Percentiles rank a stretch among this genome's conserved stretches.
These are phyloP conservation scores for Phaseolus coccineus DNA, from an alignment of 331 rosid genomes.

Conservation along the genomic window DNA sequence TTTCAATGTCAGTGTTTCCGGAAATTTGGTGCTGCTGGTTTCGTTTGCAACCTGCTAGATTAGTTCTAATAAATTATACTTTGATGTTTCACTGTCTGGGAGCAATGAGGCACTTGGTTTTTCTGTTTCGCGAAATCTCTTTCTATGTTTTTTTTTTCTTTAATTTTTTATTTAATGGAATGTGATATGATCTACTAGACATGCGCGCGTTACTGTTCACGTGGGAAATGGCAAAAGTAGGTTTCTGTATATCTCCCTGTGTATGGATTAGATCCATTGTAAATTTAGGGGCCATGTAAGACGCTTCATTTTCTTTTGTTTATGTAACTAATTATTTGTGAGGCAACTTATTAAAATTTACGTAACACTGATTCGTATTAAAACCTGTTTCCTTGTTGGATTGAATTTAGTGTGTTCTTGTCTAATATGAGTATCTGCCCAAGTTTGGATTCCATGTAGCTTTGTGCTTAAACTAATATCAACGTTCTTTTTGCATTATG, in stretches of 20 bases:
- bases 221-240: not conserved
- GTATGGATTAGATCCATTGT: not conserved
- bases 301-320: not conserved
- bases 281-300: not conserved
- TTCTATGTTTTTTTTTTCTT: not conserved
- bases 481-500: not conserved
- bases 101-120: slow-evolving; percentile 1
- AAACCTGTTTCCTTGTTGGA: slow-evolving; percentile 2
- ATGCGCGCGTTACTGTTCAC: not conserved
- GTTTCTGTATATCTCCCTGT: not conserved
- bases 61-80: not conserved
- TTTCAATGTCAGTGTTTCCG: not conserved
- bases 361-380: not conserved
- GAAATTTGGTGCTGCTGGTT: not conserved
- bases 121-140: not conserved
- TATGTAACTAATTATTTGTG: not conserved
- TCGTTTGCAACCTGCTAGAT: not conserved
- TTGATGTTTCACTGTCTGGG: slow-evolving; percentile 27
- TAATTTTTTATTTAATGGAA: slow-evolving; percentile 3
- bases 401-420: not conserved
- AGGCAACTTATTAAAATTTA: not conserved
- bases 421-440: not conserved
- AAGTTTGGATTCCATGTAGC: not conserved
- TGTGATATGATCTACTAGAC: not conserved
- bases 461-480: not conserved